A percentile compares a stretch with the other conserved stretches of the same genome.
Evolutionary conservation across 192 early-diverging fungal species (phyloP).

Genomic region (Dispira parvispora): DNA sequence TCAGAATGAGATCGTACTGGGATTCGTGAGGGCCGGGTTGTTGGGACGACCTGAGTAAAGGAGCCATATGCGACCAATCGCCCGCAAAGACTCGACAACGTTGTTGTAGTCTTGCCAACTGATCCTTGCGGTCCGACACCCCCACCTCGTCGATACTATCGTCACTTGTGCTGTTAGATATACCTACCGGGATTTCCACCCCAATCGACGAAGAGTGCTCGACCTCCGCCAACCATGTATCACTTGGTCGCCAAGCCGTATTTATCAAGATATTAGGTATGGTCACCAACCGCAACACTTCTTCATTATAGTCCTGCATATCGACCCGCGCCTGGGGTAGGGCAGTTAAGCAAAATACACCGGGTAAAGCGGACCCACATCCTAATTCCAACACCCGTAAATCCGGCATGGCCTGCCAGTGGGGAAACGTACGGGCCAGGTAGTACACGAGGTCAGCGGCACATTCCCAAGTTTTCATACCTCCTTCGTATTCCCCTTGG

Average conservation of each 20-base stretch:
- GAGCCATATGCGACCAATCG: slow-evolving; percentile 40
- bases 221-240: slow-evolving; percentile 5
- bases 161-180: slow-evolving; percentile 10
- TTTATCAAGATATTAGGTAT: slow-evolving; percentile 84
- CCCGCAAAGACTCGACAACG: slow-evolving; percentile 44
- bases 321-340: slow-evolving; percentile 19
- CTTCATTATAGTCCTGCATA: slow-evolving; percentile 88
- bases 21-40: slow-evolving; percentile 17
- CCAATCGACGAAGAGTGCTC: slow-evolving; percentile 14
- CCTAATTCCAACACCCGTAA: slow-evolving; percentile 67
- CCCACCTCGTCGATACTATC: slow-evolving; percentile 17
- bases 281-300: slow-evolving; percentile 73
- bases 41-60: slow-evolving; percentile 23
- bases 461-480: slow-evolving; percentile 97
- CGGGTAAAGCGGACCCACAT: slow-evolving; percentile 76
- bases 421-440: slow-evolving; percentile 28
- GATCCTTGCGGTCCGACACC: background rate
- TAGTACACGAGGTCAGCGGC: slow-evolving; percentile 68
- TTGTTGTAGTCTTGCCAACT: background rate
- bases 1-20: slow-evolving; percentile 53
- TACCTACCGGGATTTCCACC: slow-evolving; percentile 17
- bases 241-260: slow-evolving; percentile 25
- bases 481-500: slow-evolving; percentile 83
- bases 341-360: slow-evolving; percentile 49
- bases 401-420: too few species aligned